Evolutionary conservation across 129 eudicot genomes (phyloP), one percentile per base, ranked within the genome.

Genomic region (Artemisia tridentata): DNA sequence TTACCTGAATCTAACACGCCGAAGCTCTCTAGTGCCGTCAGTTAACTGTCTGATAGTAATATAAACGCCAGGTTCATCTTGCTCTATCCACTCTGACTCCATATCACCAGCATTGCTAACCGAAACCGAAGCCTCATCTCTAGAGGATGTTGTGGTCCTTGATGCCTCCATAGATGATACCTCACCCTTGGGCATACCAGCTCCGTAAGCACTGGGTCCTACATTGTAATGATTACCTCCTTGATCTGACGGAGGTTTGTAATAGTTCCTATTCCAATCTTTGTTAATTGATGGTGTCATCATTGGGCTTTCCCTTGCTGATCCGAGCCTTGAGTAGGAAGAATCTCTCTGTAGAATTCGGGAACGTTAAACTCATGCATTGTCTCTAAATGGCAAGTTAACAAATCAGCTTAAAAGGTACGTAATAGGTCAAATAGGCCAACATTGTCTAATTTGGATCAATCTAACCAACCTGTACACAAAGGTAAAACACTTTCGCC

Each of bases 1-100:
- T 64, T 80, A 89, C 98, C 98, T 89, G 88, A 92, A 92, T 77
- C 98, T 85, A 47, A 93, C 96, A 31, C 98, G 95, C 25, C 96
- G 80, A 0, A 93, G 90, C 81, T 93, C 96, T 76, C 96, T 76
- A 2, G 96, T 83, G 43, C 98, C 98, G 65, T 93, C 98, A n/a
- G 86, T 84, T 25, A 93, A 84, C 72, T 93, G 98, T 71, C 96
- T 89, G 75, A 93, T 87, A 55, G 98, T 93, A 50, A 93, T 87
- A 59, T 84, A 89, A 53, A 93, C 95, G 23, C 98, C 95, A 13
- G 92, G 96, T 68, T 93, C 98, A 63, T 93, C 98, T 84, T 93
- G 84, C 68, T 89, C 98, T 6, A 93, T 69, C 98, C 98, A 93
- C 54, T 93, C 98, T 0, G 95, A 83, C 75, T 93, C 98, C 9